Conservation (phyloP, 306 rosid species). For the Cicer bijugum region DNA sequence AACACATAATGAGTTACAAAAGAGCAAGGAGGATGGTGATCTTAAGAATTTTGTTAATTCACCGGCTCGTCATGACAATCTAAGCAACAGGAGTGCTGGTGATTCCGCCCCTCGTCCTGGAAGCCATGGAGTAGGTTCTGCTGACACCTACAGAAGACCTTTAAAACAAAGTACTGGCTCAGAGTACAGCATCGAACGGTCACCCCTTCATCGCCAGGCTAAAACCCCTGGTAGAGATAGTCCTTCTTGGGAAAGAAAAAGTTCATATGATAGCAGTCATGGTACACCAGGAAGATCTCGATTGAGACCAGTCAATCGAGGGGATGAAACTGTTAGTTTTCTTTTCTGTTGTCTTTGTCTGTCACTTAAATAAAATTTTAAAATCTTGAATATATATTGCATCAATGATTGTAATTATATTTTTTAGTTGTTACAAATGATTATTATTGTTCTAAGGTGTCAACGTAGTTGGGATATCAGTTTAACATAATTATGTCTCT, state of each 20-base stretch:
- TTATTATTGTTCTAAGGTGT: too few species aligned
- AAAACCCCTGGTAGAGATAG: constrained; percentile 66
- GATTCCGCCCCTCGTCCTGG: constrained; percentile 51
- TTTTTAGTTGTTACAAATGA: too few species aligned
- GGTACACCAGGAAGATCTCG: constrained; percentile 84
- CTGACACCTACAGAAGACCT: constrained; percentile 60
- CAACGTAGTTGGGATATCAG: too few species aligned
- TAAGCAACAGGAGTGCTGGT: constrained; percentile 47
- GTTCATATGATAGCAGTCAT: constrained; percentile 65
- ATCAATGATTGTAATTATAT: constrained; percentile 1
- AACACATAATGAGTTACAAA: constrained; percentile 47
- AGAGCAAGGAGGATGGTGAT: constrained; percentile 64
- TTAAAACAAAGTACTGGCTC: constrained; percentile 59
- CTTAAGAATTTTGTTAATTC: constrained; percentile 58
- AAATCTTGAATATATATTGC: constrained; percentile 23
- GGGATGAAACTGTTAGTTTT: constrained; percentile 69
- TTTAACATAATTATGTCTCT: too few species aligned
- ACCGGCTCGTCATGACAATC: constrained; percentile 61
- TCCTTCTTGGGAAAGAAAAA: constrained; percentile 73
- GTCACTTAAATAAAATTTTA: background rate
- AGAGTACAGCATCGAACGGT: constrained; percentile 75
- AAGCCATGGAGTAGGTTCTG: constrained; percentile 56
- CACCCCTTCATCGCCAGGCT: constrained; percentile 84
- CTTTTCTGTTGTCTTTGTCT: constrained; percentile 41
- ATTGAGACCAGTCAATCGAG: constrained; percentile 58